phyloP scores from a whole-genome alignment of 108 stramenopile genomes.

The Fragilariopsis cylindrus region DNA sequence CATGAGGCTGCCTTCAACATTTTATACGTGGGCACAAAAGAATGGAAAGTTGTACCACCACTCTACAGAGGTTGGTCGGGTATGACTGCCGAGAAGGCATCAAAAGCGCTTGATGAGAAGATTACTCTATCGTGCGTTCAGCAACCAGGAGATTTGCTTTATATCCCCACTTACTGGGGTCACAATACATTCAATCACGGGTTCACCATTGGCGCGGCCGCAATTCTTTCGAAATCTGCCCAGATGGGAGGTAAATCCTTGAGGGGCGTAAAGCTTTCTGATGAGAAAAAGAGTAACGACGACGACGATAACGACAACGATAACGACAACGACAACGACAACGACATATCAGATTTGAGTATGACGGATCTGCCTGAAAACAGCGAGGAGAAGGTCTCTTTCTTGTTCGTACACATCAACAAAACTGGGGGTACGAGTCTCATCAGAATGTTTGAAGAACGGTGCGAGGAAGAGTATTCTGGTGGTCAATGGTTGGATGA shows the following conservation, averaged over 20 bases:
- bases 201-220: conserved; percentile 29
- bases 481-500: conserved; percentile 9
- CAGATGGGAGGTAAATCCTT: not conserved
- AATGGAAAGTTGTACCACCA: conserved; percentile 26
- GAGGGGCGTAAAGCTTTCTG: not conserved
- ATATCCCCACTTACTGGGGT: conserved; percentile 31
- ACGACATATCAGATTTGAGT: too few species aligned
- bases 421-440: conserved; percentile 30
- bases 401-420: conserved; percentile 28
- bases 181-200: conserved; percentile 31
- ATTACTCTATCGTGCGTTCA: conserved; percentile 24
- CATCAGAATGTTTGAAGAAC: conserved; percentile 16
- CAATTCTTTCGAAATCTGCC: not conserved
- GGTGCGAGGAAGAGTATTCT: conserved; percentile 13
- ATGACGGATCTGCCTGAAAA: too few species aligned
- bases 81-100: conserved; percentile 13
- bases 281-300: not conserved
- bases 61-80: conserved; percentile 15
- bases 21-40: conserved; percentile 24
- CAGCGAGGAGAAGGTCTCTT: not conserved
- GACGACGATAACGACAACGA: not conserved
- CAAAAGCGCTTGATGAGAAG: not conserved
- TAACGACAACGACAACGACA: not conserved
- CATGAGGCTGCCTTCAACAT: conserved; percentile 27
- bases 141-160: conserved; percentile 27